Evolutionary conservation across 176 grass and related monocot species (phyloP).

Genomic region (Alloteropsis semialata): DNA sequence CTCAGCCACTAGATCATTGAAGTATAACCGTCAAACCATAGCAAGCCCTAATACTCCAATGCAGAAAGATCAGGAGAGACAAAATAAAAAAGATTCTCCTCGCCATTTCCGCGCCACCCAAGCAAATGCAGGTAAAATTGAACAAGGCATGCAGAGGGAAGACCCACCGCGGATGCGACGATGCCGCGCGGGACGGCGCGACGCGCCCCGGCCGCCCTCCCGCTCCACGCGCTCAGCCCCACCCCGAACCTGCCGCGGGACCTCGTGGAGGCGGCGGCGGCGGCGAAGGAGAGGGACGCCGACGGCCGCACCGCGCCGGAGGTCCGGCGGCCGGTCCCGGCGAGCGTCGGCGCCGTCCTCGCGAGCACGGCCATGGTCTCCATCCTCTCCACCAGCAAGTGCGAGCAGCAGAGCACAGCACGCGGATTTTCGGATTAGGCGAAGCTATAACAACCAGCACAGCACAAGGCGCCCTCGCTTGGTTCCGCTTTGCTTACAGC

Average conservation of each 20-base stretch:
- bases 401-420: background rate
- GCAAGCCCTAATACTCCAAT: background rate
- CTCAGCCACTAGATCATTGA: background rate
- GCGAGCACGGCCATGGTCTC: constrained; percentile 40
- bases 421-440: constrained; percentile 1
- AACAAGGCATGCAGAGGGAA: too few species aligned
- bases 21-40: background rate
- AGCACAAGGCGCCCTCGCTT: background rate
- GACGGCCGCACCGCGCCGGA: constrained; percentile 13
- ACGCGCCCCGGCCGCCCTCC: constrained; percentile 21
- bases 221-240: constrained; percentile 1
- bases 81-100: background rate
- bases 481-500: background rate
- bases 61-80: background rate
- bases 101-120: background rate
- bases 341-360: constrained; percentile 16
- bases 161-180: background rate
- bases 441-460: background rate
- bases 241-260: background rate
- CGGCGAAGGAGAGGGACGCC: constrained; percentile 33
- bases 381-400: background rate
- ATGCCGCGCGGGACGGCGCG: constrained; percentile 24
- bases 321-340: background rate
- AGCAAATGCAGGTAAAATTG: background rate
- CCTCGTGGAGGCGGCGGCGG: constrained; percentile 13